Evolutionary conservation across 805 yeast genomes (phyloP), one percentile per base, ranked within the genome.

Genomic region (Lipomyces japonicus): DNA sequence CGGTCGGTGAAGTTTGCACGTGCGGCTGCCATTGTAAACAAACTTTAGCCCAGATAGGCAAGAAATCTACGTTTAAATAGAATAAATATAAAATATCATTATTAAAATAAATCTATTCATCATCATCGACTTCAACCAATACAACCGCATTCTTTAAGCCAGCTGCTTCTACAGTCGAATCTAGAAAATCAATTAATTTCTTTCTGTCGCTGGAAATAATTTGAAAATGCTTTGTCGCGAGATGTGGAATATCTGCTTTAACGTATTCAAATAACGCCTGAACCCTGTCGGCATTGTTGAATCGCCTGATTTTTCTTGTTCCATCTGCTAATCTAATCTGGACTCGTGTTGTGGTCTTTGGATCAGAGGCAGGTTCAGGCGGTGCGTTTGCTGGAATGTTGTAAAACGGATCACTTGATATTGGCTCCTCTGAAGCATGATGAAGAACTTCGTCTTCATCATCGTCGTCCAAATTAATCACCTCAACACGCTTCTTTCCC

Each of bases 281-380:
- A 0, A 93, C 87, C 2, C 75, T 71, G 57, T 86, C 95, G 2
- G 69, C 65, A 9, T 76, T 61, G 6, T 69, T 68, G 59, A 91
- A 85, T 50, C 86, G 77, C 52, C 87, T 82, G 9, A 91, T 83
- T 10, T 83, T 69, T 50, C 97, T 74, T 41, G 81, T 76, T n/a
- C 97, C 97, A 61, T 83, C 87, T 16, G 90, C 93, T 25, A 86
- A 77, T 51, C 96, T 75, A n/a, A 93, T 76, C 68, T 93, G 97
- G 23, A 93, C 77, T 61, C 96, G 74, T 0, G 96, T 86, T 4
- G 74, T 70, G 0, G 81, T 73, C 5, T 73, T 68, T 0, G 79
- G 76, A 9, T 76, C 81, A 2, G 71, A 64, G 1, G 76, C 66
- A 0, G 96, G 95, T 61, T 89, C 96, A 0, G 71, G 70, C 50